A percentile compares a stretch with the other conserved stretches of the same genome.
Evolutionary conservation across 1,284 basidiomycete genomes (phyloP).

Genomic region (Microbotryum violaceum): DNA sequence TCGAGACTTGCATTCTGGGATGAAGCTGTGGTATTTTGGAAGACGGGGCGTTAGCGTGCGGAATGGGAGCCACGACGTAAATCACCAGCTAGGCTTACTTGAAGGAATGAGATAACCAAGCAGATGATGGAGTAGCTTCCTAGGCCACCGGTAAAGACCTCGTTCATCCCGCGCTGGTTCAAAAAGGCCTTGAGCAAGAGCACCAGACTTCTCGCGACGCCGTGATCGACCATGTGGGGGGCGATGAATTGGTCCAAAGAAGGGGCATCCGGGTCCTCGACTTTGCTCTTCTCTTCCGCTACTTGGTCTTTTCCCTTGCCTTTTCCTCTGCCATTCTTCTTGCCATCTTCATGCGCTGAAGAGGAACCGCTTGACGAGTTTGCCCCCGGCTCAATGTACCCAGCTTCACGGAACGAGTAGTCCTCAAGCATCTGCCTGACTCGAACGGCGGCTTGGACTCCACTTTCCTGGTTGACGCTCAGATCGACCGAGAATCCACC

Average conservation of each 20-base stretch:
- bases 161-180: conserved; percentile 85
- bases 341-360: not conserved
- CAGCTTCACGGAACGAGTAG: conserved; percentile 21
- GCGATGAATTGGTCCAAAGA: not conserved
- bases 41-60: not conserved
- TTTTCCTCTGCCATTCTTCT: conserved; percentile 1
- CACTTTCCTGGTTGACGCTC: conserved; percentile 80
- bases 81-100: conserved; percentile 46
- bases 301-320: conserved; percentile 9
- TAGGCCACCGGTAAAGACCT: conserved; percentile 89
- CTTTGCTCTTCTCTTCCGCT: not conserved
- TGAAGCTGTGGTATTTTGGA: conserved; percentile 54
- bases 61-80: not conserved
- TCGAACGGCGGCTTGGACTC: conserved; percentile 61
- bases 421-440: conserved; percentile 31
- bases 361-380: not conserved
- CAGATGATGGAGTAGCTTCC: conserved; percentile 94
- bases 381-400: conserved; percentile 23
- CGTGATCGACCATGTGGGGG: conserved; percentile 29
- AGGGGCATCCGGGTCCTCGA: not conserved
- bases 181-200: conserved; percentile 86
- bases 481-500: conserved; percentile 78
- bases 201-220: conserved; percentile 50
- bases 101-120: conserved; percentile 83
- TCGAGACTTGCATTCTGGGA: conserved; percentile 79